These are phyloP conservation scores for Cryptosporidium felis DNA, from an alignment of 169 alveolate species.

Conservation along the genomic window DNA sequence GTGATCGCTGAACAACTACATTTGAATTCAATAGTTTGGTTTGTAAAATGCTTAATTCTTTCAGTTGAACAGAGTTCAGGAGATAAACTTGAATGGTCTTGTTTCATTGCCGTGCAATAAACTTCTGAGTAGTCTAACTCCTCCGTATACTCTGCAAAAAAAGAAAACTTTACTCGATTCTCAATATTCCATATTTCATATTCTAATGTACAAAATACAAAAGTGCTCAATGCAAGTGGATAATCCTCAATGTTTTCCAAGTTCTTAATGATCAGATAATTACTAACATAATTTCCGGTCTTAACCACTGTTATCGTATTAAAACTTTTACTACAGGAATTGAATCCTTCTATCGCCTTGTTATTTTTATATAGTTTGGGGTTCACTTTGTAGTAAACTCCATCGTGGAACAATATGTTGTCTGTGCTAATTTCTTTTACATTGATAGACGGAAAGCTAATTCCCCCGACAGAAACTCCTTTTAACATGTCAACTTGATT, in stretches of 20 bases:
- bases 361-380: not conserved
- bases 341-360: slow-evolving; percentile 5
- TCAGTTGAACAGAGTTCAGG: slow-evolving; percentile 25
- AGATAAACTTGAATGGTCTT: not conserved
- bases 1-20: slow-evolving; percentile 53
- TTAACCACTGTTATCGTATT: slow-evolving; percentile 24
- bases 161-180: slow-evolving; percentile 28
- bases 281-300: slow-evolving; percentile 31
- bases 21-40: slow-evolving; percentile 50
- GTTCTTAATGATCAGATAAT: not conserved
- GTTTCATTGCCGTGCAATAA: slow-evolving; percentile 50
- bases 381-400: slow-evolving; percentile 28
- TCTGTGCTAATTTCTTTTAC: not conserved
- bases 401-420: slow-evolving; percentile 16
- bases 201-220: slow-evolving; percentile 56
- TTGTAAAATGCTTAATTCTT: not conserved
- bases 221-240: slow-evolving; percentile 50
- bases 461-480: slow-evolving; percentile 37
- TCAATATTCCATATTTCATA: slow-evolving; percentile 49
- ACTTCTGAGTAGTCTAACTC: slow-evolving; percentile 43
- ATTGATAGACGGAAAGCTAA: slow-evolving; percentile 2
- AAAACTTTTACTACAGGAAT: slow-evolving; percentile 22
- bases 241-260: slow-evolving; percentile 2
- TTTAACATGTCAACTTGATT: slow-evolving; percentile 40
- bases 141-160: slow-evolving; percentile 26